Base-by-base conservation (phyloP, 2,329 filamentous ascomycete genomes). In the Aspergillus terreus region DNA sequence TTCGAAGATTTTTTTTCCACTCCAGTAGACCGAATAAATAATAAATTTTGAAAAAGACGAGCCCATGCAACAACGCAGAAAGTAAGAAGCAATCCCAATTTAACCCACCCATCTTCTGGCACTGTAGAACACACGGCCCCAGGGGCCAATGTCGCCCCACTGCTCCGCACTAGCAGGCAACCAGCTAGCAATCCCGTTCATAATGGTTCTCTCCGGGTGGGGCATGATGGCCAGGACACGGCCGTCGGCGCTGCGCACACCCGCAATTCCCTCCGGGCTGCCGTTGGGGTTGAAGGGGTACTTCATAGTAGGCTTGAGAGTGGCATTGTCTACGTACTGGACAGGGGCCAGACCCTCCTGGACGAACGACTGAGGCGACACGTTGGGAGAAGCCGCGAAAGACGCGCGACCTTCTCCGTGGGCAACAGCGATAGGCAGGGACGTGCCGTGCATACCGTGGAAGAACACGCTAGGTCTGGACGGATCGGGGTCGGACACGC, bases 231-330 rank as follows among this genome's bases (percentile, higher is more conserved):
- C 90, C 60, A 96, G 71, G 1, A 95, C 88, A 51, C 89, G 81
- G 11, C 91, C 91, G 66, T 95, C 86, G 41, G 77, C 80, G 62
- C 83, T 91, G 61, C 86, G 79, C 23, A 95, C 86, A 66, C 86
- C 90, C 1, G 91, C 88, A 58, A 96, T 87, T 65, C 89, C 91
- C 56, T 81, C 78, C 1, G 89, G 88, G 66, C 86, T 90, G 47
- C 91, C 91, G 73, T 95, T 96, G 47, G 86, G 88, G 75, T 97
- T 97, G 74, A 80, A 88, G 1, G 94, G 94, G 67, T 97, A 99
- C 60, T 77, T 78, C 71, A 91, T 88, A 1, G 94, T 94, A 2
- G 85, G 83, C 49, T 82, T 77, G 41, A 77, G 63, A 23, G 84
- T 80, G 58, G 82, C 79, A 74, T 96, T 96, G 74, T 97, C 89